phyloP scores from a whole-genome alignment of 495 filamentous ascomycete species.

The Clavariopsis aquatica region DNA sequence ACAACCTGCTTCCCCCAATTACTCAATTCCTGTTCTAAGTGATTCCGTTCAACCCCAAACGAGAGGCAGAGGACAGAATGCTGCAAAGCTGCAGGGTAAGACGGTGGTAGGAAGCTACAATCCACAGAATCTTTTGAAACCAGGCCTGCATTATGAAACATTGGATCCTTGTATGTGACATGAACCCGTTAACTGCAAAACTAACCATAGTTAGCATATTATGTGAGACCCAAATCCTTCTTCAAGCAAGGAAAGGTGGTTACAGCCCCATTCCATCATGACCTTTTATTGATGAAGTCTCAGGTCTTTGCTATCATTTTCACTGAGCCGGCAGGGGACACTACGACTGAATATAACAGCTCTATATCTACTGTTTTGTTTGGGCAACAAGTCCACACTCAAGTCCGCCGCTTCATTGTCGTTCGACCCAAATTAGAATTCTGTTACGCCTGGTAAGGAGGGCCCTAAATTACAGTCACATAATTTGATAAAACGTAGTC shows the following conservation, averaged over 20 bases:
- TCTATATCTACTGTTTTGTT: constrained; percentile 25
- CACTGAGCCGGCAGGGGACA: constrained; percentile 13
- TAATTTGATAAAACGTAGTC: constrained; percentile 4
- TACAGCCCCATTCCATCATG: not conserved
- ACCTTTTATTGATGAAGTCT: not conserved
- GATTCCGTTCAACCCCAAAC: too few relatives aligned
- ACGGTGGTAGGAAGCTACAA: not conserved
- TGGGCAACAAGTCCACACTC: constrained; percentile 10
- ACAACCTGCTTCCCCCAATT: too few relatives aligned
- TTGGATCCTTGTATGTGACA: not conserved
- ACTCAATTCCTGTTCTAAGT: too few relatives aligned
- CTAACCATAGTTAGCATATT: not conserved
- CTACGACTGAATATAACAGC: not conserved
- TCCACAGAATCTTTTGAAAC: not conserved
- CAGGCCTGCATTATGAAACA: not conserved
- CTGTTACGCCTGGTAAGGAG: constrained; percentile 22
- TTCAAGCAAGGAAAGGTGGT: constrained; percentile 8
- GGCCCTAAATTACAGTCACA: not conserved
- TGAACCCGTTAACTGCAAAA: not conserved
- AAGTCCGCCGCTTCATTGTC: constrained; percentile 37
- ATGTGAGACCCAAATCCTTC: not conserved
- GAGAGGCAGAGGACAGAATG: too few relatives aligned
- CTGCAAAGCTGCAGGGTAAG: not conserved
- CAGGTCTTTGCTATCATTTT: constrained; percentile 33
- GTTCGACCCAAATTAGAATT: constrained; percentile 18